Conservation (phyloP, 2,329 filamentous ascomycete species). For the Monilinia vaccinii-corymbosi region DNA sequence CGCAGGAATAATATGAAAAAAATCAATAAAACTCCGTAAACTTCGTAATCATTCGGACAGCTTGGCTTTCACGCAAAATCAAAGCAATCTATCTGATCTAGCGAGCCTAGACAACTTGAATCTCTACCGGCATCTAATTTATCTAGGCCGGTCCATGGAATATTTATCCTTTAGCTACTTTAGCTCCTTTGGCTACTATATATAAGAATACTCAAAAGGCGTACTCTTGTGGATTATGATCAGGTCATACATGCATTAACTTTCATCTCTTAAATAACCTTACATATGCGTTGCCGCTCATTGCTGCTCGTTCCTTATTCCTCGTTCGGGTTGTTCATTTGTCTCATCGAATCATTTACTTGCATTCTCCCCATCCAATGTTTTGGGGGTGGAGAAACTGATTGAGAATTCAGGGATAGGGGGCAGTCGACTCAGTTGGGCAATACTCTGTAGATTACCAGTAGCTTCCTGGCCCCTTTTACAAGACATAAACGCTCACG, state of each 20-base stretch:
- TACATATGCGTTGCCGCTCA: too few species aligned
- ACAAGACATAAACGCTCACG: neutral
- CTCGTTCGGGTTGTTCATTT: too few species aligned
- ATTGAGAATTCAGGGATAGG: neutral
- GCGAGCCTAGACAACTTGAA: too few species aligned
- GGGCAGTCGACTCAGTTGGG: neutral
- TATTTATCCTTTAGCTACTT: neutral
- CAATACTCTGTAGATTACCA: neutral
- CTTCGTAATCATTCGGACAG: too few species aligned
- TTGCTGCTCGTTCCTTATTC: too few species aligned
- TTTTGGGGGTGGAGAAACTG: neutral
- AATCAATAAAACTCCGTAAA: too few species aligned
- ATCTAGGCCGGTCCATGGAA: neutral
- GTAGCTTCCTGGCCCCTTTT: neutral
- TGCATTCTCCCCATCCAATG: neutral
- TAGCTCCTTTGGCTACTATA: neutral
- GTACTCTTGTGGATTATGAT: neutral
- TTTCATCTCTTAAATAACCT: too few species aligned
- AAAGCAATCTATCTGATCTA: too few species aligned
- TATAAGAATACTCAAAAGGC: too few species aligned
- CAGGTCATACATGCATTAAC: neutral
- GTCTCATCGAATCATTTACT: neutral
- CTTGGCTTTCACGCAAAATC: neutral
- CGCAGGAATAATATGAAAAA: too few species aligned
- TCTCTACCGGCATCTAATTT: neutral